A percentile compares a stretch with the other conserved stretches of the same genome.
Conservation (phyloP, 2,329 filamentous ascomycete species). For the Clonostachys rosea region DNA sequence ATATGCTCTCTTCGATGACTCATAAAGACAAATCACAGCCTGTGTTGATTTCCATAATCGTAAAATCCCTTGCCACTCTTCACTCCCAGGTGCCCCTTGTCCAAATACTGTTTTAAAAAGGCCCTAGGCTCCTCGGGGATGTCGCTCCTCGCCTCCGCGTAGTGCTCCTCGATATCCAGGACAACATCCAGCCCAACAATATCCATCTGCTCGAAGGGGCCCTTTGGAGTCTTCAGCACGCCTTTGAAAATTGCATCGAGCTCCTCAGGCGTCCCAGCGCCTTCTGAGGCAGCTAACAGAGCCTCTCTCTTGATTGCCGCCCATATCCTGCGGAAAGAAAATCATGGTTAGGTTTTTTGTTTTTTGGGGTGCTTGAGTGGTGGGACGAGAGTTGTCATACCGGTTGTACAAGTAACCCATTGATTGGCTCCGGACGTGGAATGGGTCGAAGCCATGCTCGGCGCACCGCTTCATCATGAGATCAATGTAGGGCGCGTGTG, state of each 20-base stretch:
- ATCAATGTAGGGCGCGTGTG: slow-evolving; percentile 10
- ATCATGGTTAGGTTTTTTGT: not conserved
- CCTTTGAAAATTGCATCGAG: slow-evolving; percentile 21
- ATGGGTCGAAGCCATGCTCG: slow-evolving; percentile 18
- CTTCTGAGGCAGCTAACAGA: slow-evolving; percentile 19
- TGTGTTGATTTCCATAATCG: slow-evolving; percentile 6
- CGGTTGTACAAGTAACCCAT: slow-evolving; percentile 25
- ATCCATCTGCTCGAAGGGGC: slow-evolving; percentile 22
- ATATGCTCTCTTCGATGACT: not conserved
- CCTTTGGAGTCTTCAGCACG: slow-evolving; percentile 20
- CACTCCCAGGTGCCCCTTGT: slow-evolving; percentile 15
- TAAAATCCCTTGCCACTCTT: slow-evolving; percentile 22
- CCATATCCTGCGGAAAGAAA: slow-evolving; percentile 15
- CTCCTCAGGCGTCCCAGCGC: slow-evolving; percentile 18
- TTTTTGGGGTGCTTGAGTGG: not conserved
- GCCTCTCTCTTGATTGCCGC: slow-evolving; percentile 23
- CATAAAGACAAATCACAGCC: not conserved
- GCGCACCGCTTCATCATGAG: slow-evolving; percentile 16
- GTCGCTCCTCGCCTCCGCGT: slow-evolving; percentile 14
- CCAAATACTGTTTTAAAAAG: slow-evolving; percentile 13
- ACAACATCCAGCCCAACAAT: slow-evolving; percentile 22
- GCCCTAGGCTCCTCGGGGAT: slow-evolving; percentile 13
- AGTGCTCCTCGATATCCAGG: slow-evolving; percentile 21
- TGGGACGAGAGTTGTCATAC: slow-evolving; percentile 4
- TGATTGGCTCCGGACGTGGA: slow-evolving; percentile 17